Conservation (phyloP, 2,329 filamentous ascomycete genomes). For the Trichocomaceae sp. region DNA sequence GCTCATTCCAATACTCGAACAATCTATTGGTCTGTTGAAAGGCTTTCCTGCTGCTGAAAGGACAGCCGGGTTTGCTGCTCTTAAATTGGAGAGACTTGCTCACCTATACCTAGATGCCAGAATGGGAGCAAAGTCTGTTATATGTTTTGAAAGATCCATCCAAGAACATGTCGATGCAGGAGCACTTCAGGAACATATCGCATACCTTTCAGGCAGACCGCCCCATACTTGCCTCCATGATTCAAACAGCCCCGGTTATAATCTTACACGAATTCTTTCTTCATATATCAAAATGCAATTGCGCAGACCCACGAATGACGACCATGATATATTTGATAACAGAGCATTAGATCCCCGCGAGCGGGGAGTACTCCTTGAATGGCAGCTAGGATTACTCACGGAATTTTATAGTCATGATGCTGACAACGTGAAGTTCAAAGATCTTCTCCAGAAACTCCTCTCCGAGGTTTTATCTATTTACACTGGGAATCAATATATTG, state of each 20-base stretch:
- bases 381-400: conserved; percentile 32
- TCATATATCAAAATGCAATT: conserved; percentile 32
- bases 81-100: conserved; percentile 42
- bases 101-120: conserved; percentile 35
- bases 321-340: conserved; percentile 28
- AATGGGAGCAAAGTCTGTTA: conserved; percentile 29
- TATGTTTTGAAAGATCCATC: conserved; percentile 36
- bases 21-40: conserved; percentile 35
- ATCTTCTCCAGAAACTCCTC: conserved; percentile 23
- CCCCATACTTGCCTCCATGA: conserved; percentile 26
- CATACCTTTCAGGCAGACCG: conserved; percentile 22
- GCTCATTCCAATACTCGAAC: conserved; percentile 34
- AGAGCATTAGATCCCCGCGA: conserved; percentile 20
- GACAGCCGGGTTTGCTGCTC: conserved; percentile 32
- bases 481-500: conserved; percentile 23
- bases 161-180: conserved; percentile 35
- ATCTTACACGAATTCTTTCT: conserved; percentile 33
- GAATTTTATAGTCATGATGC: conserved; percentile 24
- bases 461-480: conserved; percentile 32
- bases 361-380: conserved; percentile 31
- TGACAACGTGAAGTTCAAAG: conserved; percentile 24
- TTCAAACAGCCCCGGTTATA: conserved; percentile 29
- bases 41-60: conserved; percentile 29
- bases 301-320: conserved; percentile 23
- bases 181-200: conserved; percentile 26